phyloP scores from a whole-genome alignment of 139 green algal genomes.

The Micractinium sp. region DNA sequence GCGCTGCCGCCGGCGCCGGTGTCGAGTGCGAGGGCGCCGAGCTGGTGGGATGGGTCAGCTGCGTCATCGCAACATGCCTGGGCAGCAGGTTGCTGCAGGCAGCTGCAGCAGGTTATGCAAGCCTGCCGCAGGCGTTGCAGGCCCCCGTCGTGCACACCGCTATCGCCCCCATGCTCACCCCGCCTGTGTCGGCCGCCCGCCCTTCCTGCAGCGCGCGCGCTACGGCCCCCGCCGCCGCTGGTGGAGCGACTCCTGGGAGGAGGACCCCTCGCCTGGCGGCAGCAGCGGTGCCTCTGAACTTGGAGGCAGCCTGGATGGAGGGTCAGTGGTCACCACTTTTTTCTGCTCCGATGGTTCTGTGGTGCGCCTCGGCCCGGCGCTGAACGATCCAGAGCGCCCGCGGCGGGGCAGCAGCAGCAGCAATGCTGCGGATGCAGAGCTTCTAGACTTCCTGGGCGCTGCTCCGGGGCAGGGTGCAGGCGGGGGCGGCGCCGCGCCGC shows the following conservation, averaged over 20 bases:
- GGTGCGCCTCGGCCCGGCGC: conserved; percentile 4
- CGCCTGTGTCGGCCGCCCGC: background rate
- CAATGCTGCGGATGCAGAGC: background rate
- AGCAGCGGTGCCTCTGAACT: background rate
- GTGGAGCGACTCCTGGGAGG: conserved; percentile 1
- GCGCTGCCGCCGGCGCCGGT: too few relatives aligned
- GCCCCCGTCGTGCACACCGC: too few relatives aligned
- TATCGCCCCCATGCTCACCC: background rate
- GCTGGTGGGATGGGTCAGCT: background rate
- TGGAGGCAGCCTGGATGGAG: background rate
- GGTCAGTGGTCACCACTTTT: conserved; percentile 3
- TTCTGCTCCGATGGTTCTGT: conserved; percentile 25
- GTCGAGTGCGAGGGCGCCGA: background rate
- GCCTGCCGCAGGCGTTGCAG: too few relatives aligned
- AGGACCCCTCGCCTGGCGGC: background rate
- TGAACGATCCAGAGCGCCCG: background rate
- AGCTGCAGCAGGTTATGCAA: too few relatives aligned
- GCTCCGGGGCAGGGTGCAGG: background rate
- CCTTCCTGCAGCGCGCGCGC: background rate
- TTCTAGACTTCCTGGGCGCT: background rate
- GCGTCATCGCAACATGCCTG: background rate
- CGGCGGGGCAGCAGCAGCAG: background rate
- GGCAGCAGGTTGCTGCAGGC: too few relatives aligned
- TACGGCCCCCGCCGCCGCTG: background rate
- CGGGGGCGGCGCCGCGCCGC: background rate